Evolutionary conservation across 345 rosid genomes (phyloP), one percentile per base, ranked within the genome.

Genomic region (Eucalyptus pumila): DNA sequence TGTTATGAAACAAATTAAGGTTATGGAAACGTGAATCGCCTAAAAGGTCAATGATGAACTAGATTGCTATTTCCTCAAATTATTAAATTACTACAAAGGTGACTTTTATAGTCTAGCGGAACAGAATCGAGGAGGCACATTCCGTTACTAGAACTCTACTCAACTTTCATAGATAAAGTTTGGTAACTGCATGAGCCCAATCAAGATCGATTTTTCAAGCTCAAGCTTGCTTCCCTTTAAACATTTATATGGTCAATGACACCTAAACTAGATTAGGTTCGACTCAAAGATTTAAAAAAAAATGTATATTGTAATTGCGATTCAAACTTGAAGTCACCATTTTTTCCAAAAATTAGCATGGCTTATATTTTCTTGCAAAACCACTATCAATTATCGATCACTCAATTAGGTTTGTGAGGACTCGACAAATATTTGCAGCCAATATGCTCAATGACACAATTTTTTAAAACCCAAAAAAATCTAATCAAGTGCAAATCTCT

Each of bases 211-310:
- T 17, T 34, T 69, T 69, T 69, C 42, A 5, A 17, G 44, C 44
- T 69, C 80, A 34, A 69, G 24, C 44, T 69, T 34, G 80, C 42
- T 32, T 32, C 80, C 42, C 23, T 2, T 9, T 21, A 67, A 16
- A 67, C 42, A 16, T 32, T 19, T 17, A 34, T 67, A 32, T 1
- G 3, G 42, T 67, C 80, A 8, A 32, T 23, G 80, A 67, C 24
- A 67, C 40, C 12, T 15, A 0, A 67, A 67, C 80, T 5, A 32
- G 2, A 16, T 8, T 8, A 32, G 23, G 42, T 67, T 32, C 42
- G 0, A 15, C 23, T 67, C 0, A 2, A 4, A 67, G 12, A 15
- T 60, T 11, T 4, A 12, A 12, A 6, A 8, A 6, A 27, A 60
- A 12, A 6, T 6, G 5, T 3, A 6, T 60, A 60, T 27, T 3